These are phyloP conservation scores for Leccinum olivaceoglutinosum DNA, from an alignment of 1,284 basidiomycete genomes.

Conservation along the genomic window DNA sequence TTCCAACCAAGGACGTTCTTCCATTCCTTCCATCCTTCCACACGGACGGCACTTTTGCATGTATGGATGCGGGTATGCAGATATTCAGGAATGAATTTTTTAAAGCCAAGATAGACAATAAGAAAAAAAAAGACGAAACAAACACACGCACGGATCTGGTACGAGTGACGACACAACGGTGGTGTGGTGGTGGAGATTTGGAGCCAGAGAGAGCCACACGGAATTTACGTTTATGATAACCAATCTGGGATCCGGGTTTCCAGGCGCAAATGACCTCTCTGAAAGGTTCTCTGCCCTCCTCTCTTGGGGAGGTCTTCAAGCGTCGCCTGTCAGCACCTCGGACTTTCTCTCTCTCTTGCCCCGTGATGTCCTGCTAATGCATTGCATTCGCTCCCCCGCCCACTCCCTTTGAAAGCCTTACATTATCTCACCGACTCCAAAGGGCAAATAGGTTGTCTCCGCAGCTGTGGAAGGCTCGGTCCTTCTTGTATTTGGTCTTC, in stretches of 20 bases:
- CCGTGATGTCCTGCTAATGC: constrained; percentile 1
- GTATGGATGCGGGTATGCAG: not conserved
- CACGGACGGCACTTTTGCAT: constrained; percentile 6
- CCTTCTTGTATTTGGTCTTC: constrained; percentile 5
- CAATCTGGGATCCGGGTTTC: constrained; percentile 7
- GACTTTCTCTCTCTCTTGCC: not conserved
- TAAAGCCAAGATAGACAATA: not conserved
- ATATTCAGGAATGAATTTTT: not conserved
- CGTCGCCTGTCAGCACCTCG: not conserved
- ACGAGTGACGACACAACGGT: not conserved
- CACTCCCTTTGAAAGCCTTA: not conserved
- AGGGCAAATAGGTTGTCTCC: constrained; percentile 10
- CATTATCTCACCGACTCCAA: not conserved
- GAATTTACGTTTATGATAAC: constrained; percentile 8
- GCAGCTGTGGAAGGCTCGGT: not conserved
- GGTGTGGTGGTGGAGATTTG: not conserved
- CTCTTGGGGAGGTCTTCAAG: not conserved
- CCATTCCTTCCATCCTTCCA: not conserved
- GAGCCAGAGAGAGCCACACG: not conserved
- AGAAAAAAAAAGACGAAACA: not conserved
- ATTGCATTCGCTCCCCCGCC: constrained; percentile 1
- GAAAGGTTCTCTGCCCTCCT: not conserved
- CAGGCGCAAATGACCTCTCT: not conserved
- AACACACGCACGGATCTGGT: not conserved
- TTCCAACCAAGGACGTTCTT: not conserved